Conservation (phyloP, 2,329 filamentous ascomycete genomes). For the Apiospora kogelbergensis region DNA sequence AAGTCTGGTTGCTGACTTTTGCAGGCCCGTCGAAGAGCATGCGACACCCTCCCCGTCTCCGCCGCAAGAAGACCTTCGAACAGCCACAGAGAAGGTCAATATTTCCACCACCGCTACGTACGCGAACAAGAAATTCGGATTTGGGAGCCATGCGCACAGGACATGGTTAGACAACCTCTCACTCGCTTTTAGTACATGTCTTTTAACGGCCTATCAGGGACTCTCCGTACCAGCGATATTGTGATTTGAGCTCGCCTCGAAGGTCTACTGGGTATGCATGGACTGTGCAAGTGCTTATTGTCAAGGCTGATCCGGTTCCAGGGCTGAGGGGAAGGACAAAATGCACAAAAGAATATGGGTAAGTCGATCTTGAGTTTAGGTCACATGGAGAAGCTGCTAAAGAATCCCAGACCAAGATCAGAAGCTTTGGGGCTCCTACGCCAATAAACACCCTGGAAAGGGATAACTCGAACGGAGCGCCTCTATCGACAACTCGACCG, state of each 20-base stretch:
- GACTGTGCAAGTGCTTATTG: background rate
- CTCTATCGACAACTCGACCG: background rate
- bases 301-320: background rate
- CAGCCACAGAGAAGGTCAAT: slow-evolving; percentile 3
- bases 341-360: background rate
- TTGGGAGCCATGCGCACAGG: background rate
- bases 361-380: background rate
- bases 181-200: background rate
- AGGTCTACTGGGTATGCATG: background rate
- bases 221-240: background rate
- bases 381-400: background rate
- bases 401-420: background rate
- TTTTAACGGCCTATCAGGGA: background rate
- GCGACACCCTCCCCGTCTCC: background rate
- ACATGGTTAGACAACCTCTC: background rate
- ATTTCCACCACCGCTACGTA: background rate
- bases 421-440: background rate
- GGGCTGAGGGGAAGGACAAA: background rate
- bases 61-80: slow-evolving; percentile 1
- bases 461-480: background rate
- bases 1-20: background rate
- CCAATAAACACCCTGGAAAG: background rate
- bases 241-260: background rate
- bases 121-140: background rate
- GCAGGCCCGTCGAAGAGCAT: background rate